Conservation (phyloP, 768 basidiomycete species). For the Lactarius evosmus region DNA sequence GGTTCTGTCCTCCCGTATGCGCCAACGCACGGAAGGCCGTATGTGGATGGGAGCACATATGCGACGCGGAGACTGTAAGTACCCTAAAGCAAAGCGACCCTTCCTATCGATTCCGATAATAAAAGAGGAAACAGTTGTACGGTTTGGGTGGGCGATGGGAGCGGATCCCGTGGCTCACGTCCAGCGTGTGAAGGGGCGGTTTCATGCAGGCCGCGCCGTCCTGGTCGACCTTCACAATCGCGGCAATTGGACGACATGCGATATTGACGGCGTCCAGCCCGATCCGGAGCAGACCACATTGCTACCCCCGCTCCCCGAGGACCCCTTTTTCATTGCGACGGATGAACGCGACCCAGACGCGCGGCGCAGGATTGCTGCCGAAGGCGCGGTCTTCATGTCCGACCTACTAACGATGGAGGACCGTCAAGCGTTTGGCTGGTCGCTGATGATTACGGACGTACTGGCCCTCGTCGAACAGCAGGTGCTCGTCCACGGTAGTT, state of each 20-base stretch:
- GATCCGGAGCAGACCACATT: constrained; percentile 13
- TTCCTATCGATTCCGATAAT: not conserved
- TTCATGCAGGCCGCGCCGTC: constrained; percentile 32
- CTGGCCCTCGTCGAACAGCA: constrained; percentile 44
- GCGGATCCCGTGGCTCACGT: constrained; percentile 37
- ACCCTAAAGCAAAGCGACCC: not conserved
- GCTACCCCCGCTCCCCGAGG: constrained; percentile 13
- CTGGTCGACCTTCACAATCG: constrained; percentile 22
- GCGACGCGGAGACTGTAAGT: constrained; percentile 45
- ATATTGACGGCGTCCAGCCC: constrained; percentile 1
- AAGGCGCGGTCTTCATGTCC: constrained; percentile 41
- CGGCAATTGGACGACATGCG: constrained; percentile 4
- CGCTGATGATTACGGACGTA: constrained; percentile 43
- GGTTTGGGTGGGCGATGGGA: constrained; percentile 39
- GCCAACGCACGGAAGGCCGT: constrained; percentile 33
- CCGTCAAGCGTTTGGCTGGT: constrained; percentile 40
- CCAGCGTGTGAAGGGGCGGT: constrained; percentile 34
- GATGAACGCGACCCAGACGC: constrained; percentile 42
- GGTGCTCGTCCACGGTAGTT: constrained; percentile 35
- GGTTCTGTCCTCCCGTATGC: constrained; percentile 37
- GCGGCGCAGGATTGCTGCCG: constrained; percentile 34
- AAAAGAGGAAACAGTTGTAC: constrained; percentile 33
- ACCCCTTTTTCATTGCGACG: constrained; percentile 37
- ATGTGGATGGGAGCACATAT: constrained; percentile 45
- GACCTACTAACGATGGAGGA: constrained; percentile 45